Evolutionary conservation across 495 filamentous ascomycete species (phyloP).

Genomic region (Pyrenopolyporus hunteri): DNA sequence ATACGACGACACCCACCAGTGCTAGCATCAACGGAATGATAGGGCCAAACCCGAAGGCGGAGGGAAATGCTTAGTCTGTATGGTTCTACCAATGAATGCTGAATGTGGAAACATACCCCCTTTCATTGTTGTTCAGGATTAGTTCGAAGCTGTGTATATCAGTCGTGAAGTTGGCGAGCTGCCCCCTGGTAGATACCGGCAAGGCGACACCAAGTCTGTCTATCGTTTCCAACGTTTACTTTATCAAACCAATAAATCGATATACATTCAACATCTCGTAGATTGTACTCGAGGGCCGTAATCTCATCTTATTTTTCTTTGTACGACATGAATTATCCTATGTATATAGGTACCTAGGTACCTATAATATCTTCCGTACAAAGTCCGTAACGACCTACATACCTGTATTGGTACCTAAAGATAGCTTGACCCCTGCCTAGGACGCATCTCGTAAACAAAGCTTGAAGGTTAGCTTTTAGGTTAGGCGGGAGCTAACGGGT

Average conservation of each 20-base stretch:
- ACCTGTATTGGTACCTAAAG: too few species aligned
- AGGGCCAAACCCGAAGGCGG: conserved; percentile 48
- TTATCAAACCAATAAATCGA: conserved; percentile 24
- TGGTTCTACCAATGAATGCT: conserved; percentile 17
- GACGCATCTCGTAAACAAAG: neutral
- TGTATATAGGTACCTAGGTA: neutral
- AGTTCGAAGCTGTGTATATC: conserved; percentile 32
- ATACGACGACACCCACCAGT: conserved; percentile 51
- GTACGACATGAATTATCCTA: too few species aligned
- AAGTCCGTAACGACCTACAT: too few species aligned
- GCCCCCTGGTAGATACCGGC: conserved; percentile 31
- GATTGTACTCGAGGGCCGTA: too few species aligned
- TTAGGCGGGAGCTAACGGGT: too few species aligned
- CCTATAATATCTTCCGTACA: too few species aligned
- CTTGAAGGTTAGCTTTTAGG: neutral
- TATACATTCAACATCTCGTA: neutral
- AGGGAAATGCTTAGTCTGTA: conserved; percentile 34
- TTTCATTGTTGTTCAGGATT: conserved; percentile 28
- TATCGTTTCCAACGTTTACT: conserved; percentile 32
- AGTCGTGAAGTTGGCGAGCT: conserved; percentile 27
- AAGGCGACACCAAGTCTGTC: conserved; percentile 34
- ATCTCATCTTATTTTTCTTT: too few species aligned
- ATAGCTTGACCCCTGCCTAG: neutral
- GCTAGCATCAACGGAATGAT: conserved; percentile 54
- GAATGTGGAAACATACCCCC: conserved; percentile 26